A percentile compares a stretch with the other conserved stretches of the same genome.
Conservation (phyloP, 1,284 basidiomycete species). For the Anthracocystis panici-leucophaei region DNA sequence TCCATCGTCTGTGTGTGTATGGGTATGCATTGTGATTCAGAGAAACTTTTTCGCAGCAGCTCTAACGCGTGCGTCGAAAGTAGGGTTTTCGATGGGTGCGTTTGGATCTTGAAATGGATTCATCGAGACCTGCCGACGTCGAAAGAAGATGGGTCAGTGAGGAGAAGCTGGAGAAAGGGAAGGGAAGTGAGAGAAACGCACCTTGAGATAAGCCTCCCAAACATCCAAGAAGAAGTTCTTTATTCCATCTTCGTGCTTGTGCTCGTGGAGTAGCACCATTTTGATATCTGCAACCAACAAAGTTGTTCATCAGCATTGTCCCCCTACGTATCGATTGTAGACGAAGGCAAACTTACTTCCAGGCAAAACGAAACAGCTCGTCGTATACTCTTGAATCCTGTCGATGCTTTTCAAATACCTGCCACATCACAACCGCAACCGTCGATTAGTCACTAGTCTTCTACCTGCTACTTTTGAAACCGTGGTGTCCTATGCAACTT, state of each 20-base stretch:
- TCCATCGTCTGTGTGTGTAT: background rate
- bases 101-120: slow-evolving; percentile 67
- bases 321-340: background rate
- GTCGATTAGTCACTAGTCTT: background rate
- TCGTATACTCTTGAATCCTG: slow-evolving; percentile 63
- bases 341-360: slow-evolving; percentile 52
- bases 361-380: slow-evolving; percentile 61
- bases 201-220: slow-evolving; percentile 66
- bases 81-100: slow-evolving; percentile 52
- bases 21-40: slow-evolving; percentile 20
- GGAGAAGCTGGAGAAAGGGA: background rate
- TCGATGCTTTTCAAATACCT: slow-evolving; percentile 67
- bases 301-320: background rate
- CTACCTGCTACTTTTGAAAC: background rate
- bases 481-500: slow-evolving; percentile 15
- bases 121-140: slow-evolving; percentile 45
- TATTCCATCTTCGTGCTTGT: slow-evolving; percentile 68
- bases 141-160: background rate
- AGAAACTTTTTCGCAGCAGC: slow-evolving; percentile 63
- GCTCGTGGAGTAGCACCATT: slow-evolving; percentile 67
- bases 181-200: slow-evolving; percentile 18
- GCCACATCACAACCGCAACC: background rate
- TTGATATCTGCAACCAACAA: slow-evolving; percentile 55
- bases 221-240: slow-evolving; percentile 67
- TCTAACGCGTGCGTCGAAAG: slow-evolving; percentile 59